Evolutionary conservation across 768 basidiomycete genomes (phyloP), one percentile per base, ranked within the genome.

Genomic region (Mrakia hoshinonis): DNA sequence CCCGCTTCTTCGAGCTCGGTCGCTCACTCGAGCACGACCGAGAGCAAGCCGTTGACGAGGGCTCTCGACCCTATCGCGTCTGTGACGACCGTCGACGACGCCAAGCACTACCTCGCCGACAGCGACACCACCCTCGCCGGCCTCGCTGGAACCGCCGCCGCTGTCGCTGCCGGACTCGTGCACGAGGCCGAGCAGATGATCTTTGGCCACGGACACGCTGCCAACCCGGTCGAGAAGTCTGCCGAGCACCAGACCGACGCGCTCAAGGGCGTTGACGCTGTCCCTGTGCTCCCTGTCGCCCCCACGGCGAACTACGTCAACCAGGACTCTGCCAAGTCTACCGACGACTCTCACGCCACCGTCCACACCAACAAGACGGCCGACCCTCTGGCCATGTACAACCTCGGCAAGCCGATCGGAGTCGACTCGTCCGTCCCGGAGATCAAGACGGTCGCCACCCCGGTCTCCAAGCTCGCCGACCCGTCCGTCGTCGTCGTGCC

Each of bases 401-500:
- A 34, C 29, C 29, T 60, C 7, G 55, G 55, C n/a, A 31, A n/a
- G 31, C 55, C 55, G 4, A 60, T 60, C 55, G 24, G 7, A 10
- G 22, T 22, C 20, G 51, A n/a, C n/a, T 24, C 61, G 29, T 62
- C 22, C 10, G 4, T 20, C 11, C 24, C 36, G 43, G 61, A 39
- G n/a, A 36, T 64, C 46, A 46, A 64, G 43, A 46, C 43, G 5
- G 48, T 47, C 29, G 47, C 64, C 3, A 66, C 48, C 46, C 29
- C 46, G n/a, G n/a, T 47, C 26, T 29, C 47, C 47, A 15, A 49
- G 47, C 43, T 66, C 64, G 64, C 48, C 29, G 64, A 66, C 22
- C 46, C 48, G 64, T 31, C 64, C 31, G 31, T 24, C 48, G 48
- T 51, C 48, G 43, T 66, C 64, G 64, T 51, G 26, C 26, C 63